These are phyloP conservation scores for Termitomyces sp. DNA, from an alignment of 768 basidiomycete species.

Conservation along the genomic window DNA sequence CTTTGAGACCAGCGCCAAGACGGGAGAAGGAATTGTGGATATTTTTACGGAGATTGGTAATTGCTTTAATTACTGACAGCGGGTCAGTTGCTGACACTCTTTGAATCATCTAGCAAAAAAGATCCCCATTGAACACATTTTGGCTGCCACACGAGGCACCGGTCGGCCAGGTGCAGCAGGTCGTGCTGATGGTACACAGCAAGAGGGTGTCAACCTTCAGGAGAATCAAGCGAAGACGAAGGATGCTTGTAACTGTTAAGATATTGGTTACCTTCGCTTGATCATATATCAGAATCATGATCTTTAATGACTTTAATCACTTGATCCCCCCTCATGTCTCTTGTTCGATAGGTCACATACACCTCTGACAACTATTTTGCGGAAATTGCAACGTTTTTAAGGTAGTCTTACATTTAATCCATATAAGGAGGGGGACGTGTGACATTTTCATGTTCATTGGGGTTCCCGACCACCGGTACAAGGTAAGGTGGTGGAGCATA, in stretches of 20 bases:
- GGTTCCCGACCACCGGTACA: constrained; percentile 38
- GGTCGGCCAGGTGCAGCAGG: constrained; percentile 59
- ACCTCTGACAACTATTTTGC: not conserved
- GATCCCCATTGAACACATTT: constrained; percentile 86
- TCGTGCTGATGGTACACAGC: constrained; percentile 46
- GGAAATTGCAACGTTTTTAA: constrained; percentile 6
- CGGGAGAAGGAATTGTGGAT: constrained; percentile 91
- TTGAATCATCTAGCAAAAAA: constrained; percentile 42
- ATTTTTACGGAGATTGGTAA: constrained; percentile 97
- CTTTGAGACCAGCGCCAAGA: constrained; percentile 98
- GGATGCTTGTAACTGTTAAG: constrained; percentile 81
- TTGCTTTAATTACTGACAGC: constrained; percentile 18
- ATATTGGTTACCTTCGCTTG: constrained; percentile 8
- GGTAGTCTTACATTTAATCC: constrained; percentile 31
- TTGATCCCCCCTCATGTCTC: not conserved
- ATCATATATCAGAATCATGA: constrained; percentile 18
- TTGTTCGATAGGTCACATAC: constrained; percentile 8
- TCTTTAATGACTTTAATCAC: constrained; percentile 24
- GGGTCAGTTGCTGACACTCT: not conserved
- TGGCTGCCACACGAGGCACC: constrained; percentile 76
- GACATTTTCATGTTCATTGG: constrained; percentile 48
- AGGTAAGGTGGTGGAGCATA: constrained; percentile 81
- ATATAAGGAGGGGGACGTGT: constrained; percentile 61
- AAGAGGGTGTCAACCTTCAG: constrained; percentile 68
- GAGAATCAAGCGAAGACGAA: constrained; percentile 63